phyloP scores from a whole-genome alignment of 192 early-diverging fungal species.

The Backusella westeae region DNA sequence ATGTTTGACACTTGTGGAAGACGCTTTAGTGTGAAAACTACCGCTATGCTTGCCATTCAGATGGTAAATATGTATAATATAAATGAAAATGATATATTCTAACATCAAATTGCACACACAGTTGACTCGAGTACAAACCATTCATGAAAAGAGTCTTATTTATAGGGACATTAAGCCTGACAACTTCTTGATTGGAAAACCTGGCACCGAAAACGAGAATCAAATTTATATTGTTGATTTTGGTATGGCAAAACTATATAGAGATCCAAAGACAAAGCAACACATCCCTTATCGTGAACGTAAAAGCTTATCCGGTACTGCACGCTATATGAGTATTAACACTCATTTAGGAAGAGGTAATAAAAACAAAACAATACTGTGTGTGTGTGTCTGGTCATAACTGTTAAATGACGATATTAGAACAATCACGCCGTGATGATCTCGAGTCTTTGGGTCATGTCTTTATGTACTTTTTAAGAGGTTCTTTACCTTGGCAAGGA shows the following conservation, averaged over 20 bases:
- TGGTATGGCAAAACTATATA: slow-evolving; percentile 98
- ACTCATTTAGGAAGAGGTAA: slow-evolving; percentile 93
- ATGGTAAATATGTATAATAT: slow-evolving; percentile 54
- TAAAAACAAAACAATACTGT: background rate
- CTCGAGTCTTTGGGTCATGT: slow-evolving; percentile 97
- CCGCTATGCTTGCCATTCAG: slow-evolving; percentile 93
- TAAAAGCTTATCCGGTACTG: slow-evolving; percentile 93
- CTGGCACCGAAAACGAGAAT: slow-evolving; percentile 56
- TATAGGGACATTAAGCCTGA: slow-evolving; percentile 99
- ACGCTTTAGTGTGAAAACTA: slow-evolving; percentile 90
- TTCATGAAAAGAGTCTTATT: slow-evolving; percentile 94
- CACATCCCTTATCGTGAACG: slow-evolving; percentile 98
- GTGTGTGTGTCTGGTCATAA: background rate
- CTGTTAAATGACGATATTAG: slow-evolving; percentile 39
- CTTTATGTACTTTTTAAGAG: slow-evolving; percentile 97
- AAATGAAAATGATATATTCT: background rate
- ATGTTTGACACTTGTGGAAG: slow-evolving; percentile 94
- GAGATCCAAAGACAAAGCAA: slow-evolving; percentile 93
- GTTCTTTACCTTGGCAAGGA: slow-evolving; percentile 96
- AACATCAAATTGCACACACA: slow-evolving; percentile 11
- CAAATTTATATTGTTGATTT: slow-evolving; percentile 93
- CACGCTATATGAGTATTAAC: slow-evolving; percentile 99
- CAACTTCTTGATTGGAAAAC: slow-evolving; percentile 94
- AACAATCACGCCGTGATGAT: slow-evolving; percentile 98
- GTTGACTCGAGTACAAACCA: slow-evolving; percentile 80